Base-by-base conservation (phyloP, 2,329 filamentous ascomycete genomes). In the Nigrospora oryzae region DNA sequence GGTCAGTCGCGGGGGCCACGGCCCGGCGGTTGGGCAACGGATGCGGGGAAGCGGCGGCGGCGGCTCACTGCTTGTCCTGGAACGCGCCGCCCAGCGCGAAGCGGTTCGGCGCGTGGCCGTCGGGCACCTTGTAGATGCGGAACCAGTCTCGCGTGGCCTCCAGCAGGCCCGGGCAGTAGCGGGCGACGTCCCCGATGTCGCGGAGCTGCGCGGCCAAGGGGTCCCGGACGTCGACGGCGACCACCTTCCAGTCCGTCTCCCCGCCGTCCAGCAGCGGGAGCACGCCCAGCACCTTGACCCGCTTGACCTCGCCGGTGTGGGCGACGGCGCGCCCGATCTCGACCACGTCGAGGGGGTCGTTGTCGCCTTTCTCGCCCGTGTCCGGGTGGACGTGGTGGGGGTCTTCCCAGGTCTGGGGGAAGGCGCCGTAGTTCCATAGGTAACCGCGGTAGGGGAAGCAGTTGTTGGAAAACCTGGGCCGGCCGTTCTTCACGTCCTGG, bases 361-460 rank as follows among this genome's bases (percentile, higher is more conserved):
- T 93, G 79, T 96, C 90, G 63, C 91, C 90, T 79, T 95, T 95
- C 68, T 89, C 67, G 81, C 95, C 95, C 74, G 90, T 96, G 80
- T 96, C 90, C 54, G 89, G 89, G 80, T 96, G 90, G 60, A 89
- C 72, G 57, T 81, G 72, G 66, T 94, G 94, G 69, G 90, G 90
- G 75, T 96, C 90, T 73, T 96, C 90, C 90, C 90, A 96, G 59
- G 90, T 96, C 75, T 89, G 87, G 61, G 90, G 90, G 82, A 96
- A 95, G 69, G 89, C 89, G 74, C 90, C 90, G 73, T 96, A 96
- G 82, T 96, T 96, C 90, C 90, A 96, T 63, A 96, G 87, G 74
- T 96, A 96, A 58, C 90, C 90, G 81, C 95, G 95, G 85, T 96
- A 90, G 59, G 90, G 90, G 81, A 96, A 96, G 84, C 90, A 96